Conservation (phyloP, 345 rosid species). For the Cardiospermum halicacabum region DNA sequence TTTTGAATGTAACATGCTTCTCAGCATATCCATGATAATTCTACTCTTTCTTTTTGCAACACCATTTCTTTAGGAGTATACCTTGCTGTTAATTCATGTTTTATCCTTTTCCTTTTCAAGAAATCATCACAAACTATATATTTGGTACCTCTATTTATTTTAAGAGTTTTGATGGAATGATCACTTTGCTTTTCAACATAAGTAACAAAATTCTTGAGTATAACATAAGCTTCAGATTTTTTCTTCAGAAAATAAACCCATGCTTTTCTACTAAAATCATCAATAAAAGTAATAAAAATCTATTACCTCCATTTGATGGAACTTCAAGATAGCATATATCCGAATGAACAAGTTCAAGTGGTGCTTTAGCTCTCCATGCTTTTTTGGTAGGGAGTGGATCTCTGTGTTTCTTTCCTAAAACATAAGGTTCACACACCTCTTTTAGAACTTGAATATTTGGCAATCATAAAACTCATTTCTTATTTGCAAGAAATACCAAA, state of each 20-base stretch:
- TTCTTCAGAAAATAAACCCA: neutral
- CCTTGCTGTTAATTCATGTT: no score
- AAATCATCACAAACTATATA: conserved; percentile 13
- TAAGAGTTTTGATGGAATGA: neutral
- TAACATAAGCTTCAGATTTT: neutral
- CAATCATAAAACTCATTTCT: neutral
- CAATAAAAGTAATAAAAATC: no score
- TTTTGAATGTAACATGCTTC: conserved; percentile 3
- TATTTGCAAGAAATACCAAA: neutral
- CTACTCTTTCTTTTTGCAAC: conserved; percentile 7
- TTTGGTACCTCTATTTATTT: neutral
- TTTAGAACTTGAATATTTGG: neutral
- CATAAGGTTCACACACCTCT: neutral
- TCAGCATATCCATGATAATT: conserved; percentile 7
- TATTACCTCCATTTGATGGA: no score
- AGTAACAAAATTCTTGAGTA: neutral
- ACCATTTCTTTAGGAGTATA: conserved; percentile 13
- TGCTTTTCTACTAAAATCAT: no score
- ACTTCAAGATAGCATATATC: no score
- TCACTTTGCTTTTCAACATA: conserved; percentile 10
- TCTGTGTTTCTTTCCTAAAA: no score
- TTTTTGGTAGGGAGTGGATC: no score
- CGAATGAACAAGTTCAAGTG: no score
- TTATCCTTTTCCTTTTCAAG: no score
- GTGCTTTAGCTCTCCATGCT: no score